Percentiles rank a stretch among this genome's conserved stretches.
Evolutionary conservation across 306 rosid species (phyloP).

Genomic region (Cucurbita ficifolia): DNA sequence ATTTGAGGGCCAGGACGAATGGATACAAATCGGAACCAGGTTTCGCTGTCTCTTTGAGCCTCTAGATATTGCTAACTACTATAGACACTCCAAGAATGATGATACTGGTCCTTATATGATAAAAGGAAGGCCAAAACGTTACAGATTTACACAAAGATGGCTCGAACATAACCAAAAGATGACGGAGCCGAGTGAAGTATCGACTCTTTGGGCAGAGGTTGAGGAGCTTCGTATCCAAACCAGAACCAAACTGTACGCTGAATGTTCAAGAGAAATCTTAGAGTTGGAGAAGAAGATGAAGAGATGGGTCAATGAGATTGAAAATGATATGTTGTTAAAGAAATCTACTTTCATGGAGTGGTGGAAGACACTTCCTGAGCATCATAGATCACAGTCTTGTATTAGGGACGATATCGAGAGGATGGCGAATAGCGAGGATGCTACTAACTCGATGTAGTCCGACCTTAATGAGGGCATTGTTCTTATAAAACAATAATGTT

Average conservation of each 20-base stretch:
- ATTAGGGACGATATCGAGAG: background rate
- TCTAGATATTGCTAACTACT: constrained; percentile 63
- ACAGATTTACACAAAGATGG: constrained; percentile 53
- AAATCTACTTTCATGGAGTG: constrained; percentile 31
- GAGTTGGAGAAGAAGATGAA: constrained; percentile 14
- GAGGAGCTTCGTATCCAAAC: constrained; percentile 42
- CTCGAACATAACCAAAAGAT: constrained; percentile 20
- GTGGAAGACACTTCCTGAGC: constrained; percentile 30
- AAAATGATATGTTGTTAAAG: constrained; percentile 25
- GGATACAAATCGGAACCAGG: constrained; percentile 36
- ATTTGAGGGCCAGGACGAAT: constrained; percentile 33
- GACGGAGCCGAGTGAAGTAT: constrained; percentile 23
- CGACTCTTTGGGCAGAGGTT: constrained; percentile 55
- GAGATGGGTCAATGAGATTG: constrained; percentile 21
- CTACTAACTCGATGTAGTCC: background rate
- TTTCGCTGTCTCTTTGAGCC: constrained; percentile 64
- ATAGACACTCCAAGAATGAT: constrained; percentile 50
- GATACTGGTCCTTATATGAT: constrained; percentile 45
- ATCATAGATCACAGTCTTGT: constrained; percentile 15
- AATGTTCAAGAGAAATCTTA: background rate
- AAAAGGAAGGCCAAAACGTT: constrained; percentile 48
- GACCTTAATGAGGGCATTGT: background rate
- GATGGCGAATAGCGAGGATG: background rate
- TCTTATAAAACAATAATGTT: background rate
- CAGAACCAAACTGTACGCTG: background rate